Percentiles rank a stretch among this genome's conserved stretches.
phyloP scores from a whole-genome alignment of 148 eudicot genomes.

The Vaccinium myrtillus region DNA sequence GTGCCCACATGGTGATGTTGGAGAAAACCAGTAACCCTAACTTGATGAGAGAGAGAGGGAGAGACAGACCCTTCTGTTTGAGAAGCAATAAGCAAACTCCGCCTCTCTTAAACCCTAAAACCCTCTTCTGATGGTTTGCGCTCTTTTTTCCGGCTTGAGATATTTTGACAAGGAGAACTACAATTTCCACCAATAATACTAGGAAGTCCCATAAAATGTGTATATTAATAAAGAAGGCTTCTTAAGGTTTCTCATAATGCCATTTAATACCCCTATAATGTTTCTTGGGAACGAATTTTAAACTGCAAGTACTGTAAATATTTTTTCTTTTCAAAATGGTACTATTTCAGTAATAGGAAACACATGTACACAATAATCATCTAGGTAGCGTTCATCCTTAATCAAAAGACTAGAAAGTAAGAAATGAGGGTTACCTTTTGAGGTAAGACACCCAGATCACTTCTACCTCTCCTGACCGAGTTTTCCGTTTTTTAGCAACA shows the following conservation, averaged over 20 bases:
- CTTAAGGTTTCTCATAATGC: background rate
- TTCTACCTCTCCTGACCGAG: no score
- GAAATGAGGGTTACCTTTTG: no score
- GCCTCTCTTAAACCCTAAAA: constrained; percentile 4
- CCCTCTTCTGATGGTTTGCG: background rate
- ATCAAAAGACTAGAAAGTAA: no score
- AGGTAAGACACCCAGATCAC: no score
- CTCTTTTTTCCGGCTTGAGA: background rate
- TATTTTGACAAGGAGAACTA: no score
- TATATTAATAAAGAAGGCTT: background rate
- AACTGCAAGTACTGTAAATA: no score
- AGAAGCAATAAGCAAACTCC: background rate
- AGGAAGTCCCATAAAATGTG: background rate
- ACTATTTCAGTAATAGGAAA: no score
- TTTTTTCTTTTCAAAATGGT: no score
- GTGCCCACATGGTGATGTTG: constrained; percentile 54
- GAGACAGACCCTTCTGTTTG: background rate
- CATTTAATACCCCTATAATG: background rate
- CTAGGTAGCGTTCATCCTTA: no score
- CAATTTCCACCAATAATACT: background rate
- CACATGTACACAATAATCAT: no score
- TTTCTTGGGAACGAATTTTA: background rate
- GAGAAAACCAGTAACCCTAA: background rate
- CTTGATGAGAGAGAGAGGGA: background rate
- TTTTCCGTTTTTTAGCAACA: no score